Base-by-base conservation (phyloP, 2,329 filamentous ascomycete species). In the Claviceps digitariae region DNA sequence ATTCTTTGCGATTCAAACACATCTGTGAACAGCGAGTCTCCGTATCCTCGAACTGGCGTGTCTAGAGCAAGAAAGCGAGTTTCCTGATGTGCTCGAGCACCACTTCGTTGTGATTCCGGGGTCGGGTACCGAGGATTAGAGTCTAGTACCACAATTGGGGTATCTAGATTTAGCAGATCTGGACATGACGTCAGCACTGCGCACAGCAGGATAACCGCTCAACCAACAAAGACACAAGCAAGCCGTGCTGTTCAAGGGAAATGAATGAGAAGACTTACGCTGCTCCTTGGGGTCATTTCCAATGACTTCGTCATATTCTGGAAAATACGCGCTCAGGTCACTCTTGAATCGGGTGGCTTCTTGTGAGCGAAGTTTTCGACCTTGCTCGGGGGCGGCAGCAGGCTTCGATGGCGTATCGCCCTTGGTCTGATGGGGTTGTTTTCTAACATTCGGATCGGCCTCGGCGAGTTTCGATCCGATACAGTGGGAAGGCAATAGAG, bases 291-390 rank as follows among this genome's bases (percentile, higher is more conserved):
- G 81, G 57, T 88, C 84, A 64, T 94, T 87, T 57, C 87, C 90
- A 70, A 97, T 89, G 59, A 96, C 81, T 66, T 95, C 88, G 69
- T 96, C 90, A 68, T 95, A 97, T 63, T 94, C 90, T 51, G 87
- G 83, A 64, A 97, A 96, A 70, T 95, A 97, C 48, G 82, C 79
- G 40, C 90, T 84, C 56, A 97, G 76, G 64, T 96, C 90, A 69
- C 90, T 96, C 75, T 94, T 95, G 70, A 90, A 84, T 60, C 88
- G 79, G 51, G 84, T 84, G 12, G 85, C 86, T 62, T 95, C 89
- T 63, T 94, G 87, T 51, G 89, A 95, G 57, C 91, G 81, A 66
- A 96, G 73, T 65, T 89, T 91, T 63, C 79, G 77, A 58, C 90
- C 85, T 60, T 87, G 83, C 56, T 82, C 73, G 60, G 72, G 71